A percentile compares a stretch with the other conserved stretches of the same genome.
Evolutionary conservation across 768 basidiomycete genomes (phyloP).

Genomic region (Leccinum longicurvipes): DNA sequence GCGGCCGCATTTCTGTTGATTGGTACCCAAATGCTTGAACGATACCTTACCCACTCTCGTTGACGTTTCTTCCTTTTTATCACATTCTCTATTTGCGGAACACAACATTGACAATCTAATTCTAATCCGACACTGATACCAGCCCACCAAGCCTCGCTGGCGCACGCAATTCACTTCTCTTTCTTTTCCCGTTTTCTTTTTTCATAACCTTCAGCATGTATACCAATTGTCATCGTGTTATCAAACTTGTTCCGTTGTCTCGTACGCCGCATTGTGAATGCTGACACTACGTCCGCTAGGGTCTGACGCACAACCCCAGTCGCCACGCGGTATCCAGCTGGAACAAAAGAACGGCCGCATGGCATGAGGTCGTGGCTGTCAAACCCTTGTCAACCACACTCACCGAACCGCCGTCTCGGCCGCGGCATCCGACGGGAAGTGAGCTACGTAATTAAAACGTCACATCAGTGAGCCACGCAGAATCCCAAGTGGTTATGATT

Average conservation of each 20-base stretch:
- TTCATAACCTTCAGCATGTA: slow-evolving; percentile 20
- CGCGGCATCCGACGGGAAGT: slow-evolving; percentile 84
- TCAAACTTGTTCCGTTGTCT: slow-evolving; percentile 17
- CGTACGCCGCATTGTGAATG: slow-evolving; percentile 93
- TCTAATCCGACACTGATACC: slow-evolving; percentile 29
- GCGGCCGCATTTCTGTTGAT: slow-evolving; percentile 19
- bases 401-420: slow-evolving; percentile 89
- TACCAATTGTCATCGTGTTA: slow-evolving; percentile 15
- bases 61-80: slow-evolving; percentile 28
- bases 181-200: background rate
- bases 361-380: slow-evolving; percentile 14
- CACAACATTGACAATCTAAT: slow-evolving; percentile 30
- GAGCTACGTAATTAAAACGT: slow-evolving; percentile 38
- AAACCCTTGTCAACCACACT: slow-evolving; percentile 25
- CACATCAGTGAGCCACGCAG: background rate
- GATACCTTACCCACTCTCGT: slow-evolving; percentile 36
- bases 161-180: slow-evolving; percentile 1
- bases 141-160: slow-evolving; percentile 16
- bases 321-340: slow-evolving; percentile 91
- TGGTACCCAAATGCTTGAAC: slow-evolving; percentile 30
- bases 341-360: background rate
- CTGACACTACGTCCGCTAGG: slow-evolving; percentile 94
- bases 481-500: background rate
- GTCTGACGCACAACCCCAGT: slow-evolving; percentile 95
- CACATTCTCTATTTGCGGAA: slow-evolving; percentile 37